Evolutionary conservation across 2,329 filamentous ascomycete species (phyloP).

Genomic region (Aspergillus piperis): DNA sequence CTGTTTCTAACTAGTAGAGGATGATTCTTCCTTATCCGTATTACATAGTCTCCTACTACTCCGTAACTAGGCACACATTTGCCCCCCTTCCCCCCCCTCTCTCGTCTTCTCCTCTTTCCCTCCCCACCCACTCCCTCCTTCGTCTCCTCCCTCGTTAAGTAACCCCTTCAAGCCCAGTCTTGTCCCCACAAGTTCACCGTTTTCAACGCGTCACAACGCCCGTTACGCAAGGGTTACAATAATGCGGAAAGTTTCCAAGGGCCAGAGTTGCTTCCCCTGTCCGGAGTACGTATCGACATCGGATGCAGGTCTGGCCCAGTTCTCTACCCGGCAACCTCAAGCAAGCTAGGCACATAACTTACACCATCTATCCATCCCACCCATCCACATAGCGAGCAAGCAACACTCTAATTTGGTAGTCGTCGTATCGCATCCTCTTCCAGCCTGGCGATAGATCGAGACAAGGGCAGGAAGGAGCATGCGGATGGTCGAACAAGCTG

Average conservation of each 20-base stretch:
- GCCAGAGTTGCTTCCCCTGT: neutral
- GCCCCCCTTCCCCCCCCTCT: neutral
- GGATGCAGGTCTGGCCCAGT: neutral
- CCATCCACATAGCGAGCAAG: neutral
- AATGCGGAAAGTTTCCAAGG: slow-evolving; percentile 8
- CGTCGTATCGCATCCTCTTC: neutral
- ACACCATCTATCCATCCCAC: neutral
- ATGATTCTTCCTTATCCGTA: slow-evolving; percentile 5
- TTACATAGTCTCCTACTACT: neutral
- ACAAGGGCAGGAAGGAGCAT: slow-evolving; percentile 10
- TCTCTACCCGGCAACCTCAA: neutral
- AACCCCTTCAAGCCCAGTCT: slow-evolving; percentile 7
- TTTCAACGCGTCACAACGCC: slow-evolving; percentile 26
- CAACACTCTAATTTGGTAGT: neutral
- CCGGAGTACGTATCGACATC: neutral
- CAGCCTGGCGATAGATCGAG: neutral
- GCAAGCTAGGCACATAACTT: neutral
- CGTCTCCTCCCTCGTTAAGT: neutral
- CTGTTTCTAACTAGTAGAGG: neutral
- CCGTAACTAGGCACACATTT: neutral
- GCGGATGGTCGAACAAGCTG: slow-evolving; percentile 4
- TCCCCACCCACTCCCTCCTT: neutral
- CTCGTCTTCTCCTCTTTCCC: neutral
- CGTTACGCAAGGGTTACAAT: slow-evolving; percentile 28
- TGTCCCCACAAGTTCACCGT: slow-evolving; percentile 29